Evolutionary conservation across 495 filamentous ascomycete genomes (phyloP).

Genomic region (Haplographium delicatum): DNA sequence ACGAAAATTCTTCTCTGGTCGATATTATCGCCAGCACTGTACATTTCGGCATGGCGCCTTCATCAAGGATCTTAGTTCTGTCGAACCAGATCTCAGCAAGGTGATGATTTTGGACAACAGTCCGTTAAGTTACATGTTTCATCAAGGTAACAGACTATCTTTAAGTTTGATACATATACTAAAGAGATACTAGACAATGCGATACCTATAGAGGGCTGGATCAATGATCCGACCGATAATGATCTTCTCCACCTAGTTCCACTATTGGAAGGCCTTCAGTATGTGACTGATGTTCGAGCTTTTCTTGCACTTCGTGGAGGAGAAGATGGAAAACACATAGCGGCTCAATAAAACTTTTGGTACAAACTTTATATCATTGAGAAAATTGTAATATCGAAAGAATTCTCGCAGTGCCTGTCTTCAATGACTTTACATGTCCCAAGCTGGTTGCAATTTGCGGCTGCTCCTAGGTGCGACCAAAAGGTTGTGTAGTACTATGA

Average conservation of each 20-base stretch:
- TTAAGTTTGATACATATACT: neutral
- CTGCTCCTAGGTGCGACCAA: too few relatives aligned
- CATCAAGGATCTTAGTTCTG: slow-evolving; percentile 94
- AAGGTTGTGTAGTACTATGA: too few relatives aligned
- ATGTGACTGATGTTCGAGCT: slow-evolving; percentile 90
- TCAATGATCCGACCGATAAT: slow-evolving; percentile 84
- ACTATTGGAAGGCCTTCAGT: slow-evolving; percentile 90
- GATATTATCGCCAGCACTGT: slow-evolving; percentile 96
- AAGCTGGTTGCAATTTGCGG: too few relatives aligned
- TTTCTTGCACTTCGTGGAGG: slow-evolving; percentile 82
- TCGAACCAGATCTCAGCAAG: slow-evolving; percentile 92
- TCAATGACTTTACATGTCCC: too few relatives aligned
- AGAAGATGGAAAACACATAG: slow-evolving; percentile 52
- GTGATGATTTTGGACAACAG: slow-evolving; percentile 99
- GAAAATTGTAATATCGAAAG: neutral
- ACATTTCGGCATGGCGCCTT: slow-evolving; percentile 92
- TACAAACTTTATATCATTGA: too few relatives aligned
- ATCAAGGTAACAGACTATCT: slow-evolving; percentile 66
- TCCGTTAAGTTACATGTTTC: slow-evolving; percentile 97
- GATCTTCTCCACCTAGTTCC: slow-evolving; percentile 88
- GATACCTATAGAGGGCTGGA: slow-evolving; percentile 91
- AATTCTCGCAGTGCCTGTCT: too few relatives aligned
- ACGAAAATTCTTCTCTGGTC: slow-evolving; percentile 84
- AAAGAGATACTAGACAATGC: slow-evolving; percentile 64
- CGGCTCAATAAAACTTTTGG: too few relatives aligned